These are phyloP conservation scores for Suillus cothurnatus DNA, from an alignment of 768 basidiomycete genomes.

Conservation along the genomic window DNA sequence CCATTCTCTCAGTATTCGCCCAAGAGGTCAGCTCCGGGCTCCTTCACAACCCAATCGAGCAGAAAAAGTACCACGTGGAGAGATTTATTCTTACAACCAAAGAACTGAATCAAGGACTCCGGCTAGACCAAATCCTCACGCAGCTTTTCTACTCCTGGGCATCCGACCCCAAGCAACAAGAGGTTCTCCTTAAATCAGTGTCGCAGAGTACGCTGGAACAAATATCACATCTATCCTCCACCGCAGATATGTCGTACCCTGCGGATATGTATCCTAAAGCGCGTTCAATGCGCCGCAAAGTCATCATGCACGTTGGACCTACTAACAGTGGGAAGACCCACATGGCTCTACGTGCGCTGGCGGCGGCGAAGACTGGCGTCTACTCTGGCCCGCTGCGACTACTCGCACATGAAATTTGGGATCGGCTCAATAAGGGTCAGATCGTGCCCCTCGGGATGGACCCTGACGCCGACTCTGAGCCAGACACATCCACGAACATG, in stretches of 20 bases:
- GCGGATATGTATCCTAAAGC: conserved; percentile 53
- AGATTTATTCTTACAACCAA: conserved; percentile 44
- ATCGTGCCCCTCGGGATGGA: conserved; percentile 75
- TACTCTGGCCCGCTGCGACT: conserved; percentile 93
- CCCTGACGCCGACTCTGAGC: conserved; percentile 39
- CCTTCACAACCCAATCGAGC: conserved; percentile 17
- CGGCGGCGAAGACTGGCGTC: conserved; percentile 68
- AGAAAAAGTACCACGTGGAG: conserved; percentile 39
- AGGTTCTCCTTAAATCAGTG: conserved; percentile 29
- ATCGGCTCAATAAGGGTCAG: conserved; percentile 86
- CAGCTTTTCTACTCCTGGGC: conserved; percentile 62
- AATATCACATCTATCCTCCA: conserved; percentile 40
- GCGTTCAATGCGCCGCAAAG: conserved; percentile 64
- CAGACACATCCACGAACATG: conserved; percentile 39
- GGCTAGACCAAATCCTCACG: conserved; percentile 53
- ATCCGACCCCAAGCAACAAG: conserved; percentile 33
- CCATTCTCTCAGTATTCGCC: conserved; percentile 47
- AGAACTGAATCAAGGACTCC: conserved; percentile 25
- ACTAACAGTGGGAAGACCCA: conserved; percentile 99
- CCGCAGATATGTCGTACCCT: conserved; percentile 47
- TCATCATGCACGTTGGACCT: conserved; percentile 96
- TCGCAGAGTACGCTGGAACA: conserved; percentile 35
- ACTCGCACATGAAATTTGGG: conserved; percentile 94
- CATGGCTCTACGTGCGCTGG: conserved; percentile 86
- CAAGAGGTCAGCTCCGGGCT: conserved; percentile 39